phyloP scores from a whole-genome alignment of 2,329 filamentous ascomycete species.

The Epichloe glyceriae region DNA sequence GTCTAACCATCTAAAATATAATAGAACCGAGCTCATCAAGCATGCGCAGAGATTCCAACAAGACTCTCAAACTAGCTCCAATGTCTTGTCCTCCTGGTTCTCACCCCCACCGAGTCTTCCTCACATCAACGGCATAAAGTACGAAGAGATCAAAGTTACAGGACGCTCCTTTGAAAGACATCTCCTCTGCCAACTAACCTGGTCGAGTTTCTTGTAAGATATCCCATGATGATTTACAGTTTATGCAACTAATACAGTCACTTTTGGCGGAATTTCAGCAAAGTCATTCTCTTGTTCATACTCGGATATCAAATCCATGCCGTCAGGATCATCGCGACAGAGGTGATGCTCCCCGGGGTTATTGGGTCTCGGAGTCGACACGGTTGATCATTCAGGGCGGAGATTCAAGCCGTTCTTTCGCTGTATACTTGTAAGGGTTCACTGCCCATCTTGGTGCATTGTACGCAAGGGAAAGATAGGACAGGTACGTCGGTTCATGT shows the following conservation, averaged over 20 bases:
- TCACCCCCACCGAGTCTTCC: conserved; percentile 39
- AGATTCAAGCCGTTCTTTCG: conserved; percentile 34
- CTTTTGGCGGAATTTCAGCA: conserved; percentile 11
- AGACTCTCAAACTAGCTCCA: conserved; percentile 23
- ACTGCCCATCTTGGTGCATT: conserved; percentile 63
- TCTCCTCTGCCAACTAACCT: conserved; percentile 55
- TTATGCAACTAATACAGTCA: not conserved
- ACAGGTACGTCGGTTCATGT: conserved; percentile 16
- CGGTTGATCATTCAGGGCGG: conserved; percentile 52
- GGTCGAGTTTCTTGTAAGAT: conserved; percentile 48
- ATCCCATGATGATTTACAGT: no score
- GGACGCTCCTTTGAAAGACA: conserved; percentile 56
- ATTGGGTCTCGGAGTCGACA: conserved; percentile 54
- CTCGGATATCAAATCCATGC: conserved; percentile 56
- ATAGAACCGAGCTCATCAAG: conserved; percentile 59
- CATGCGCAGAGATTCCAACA: conserved; percentile 48
- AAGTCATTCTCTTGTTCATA: conserved; percentile 46
- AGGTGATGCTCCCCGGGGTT: conserved; percentile 64
- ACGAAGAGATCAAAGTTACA: conserved; percentile 60
- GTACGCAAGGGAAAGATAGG: conserved; percentile 81
- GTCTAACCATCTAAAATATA: not conserved
- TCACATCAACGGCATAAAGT: conserved; percentile 49
- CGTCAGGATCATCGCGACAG: conserved; percentile 52
- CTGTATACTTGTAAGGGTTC: conserved; percentile 21
- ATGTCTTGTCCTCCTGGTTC: conserved; percentile 28